Conservation (phyloP, 169 alveolate genomes). For the Plasmodium vinckei region DNA sequence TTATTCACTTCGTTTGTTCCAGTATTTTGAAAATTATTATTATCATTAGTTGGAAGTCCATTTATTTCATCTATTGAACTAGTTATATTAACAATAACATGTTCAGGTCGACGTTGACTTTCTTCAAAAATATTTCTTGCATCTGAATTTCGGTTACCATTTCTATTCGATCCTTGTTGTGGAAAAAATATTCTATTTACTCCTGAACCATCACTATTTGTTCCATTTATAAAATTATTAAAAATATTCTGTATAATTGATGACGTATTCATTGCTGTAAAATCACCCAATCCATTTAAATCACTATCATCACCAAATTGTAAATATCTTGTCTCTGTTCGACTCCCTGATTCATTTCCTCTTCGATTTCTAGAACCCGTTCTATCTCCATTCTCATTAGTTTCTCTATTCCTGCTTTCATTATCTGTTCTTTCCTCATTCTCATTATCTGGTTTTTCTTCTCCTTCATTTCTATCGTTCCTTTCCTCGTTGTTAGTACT, state of each 20-base stretch:
- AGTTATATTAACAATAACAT: background rate
- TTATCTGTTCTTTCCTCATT: no score
- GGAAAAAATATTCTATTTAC: conserved; percentile 3
- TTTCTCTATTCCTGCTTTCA: background rate
- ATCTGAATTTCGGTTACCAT: conserved; percentile 12
- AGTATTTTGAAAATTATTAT: no score
- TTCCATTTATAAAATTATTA: conserved; percentile 27
- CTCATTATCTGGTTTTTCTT: no score
- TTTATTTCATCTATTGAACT: conserved; percentile 2
- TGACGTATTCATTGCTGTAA: conserved; percentile 22
- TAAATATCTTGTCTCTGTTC: background rate
- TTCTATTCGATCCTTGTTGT: background rate
- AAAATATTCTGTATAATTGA: conserved; percentile 51
- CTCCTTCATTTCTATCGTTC: background rate
- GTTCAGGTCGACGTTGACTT: background rate
- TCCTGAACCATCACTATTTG: conserved; percentile 16
- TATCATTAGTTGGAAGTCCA: background rate
- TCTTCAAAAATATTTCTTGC: conserved; percentile 18
- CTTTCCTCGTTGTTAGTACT: background rate
- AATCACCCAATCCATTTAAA: conserved; percentile 5
- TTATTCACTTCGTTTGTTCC: background rate
- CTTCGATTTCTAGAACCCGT: background rate
- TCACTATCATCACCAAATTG: conserved; percentile 31
- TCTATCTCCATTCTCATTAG: background rate
- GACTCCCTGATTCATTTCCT: background rate